These are phyloP conservation scores for Fusarium liriodendri DNA, from an alignment of 2,329 filamentous ascomycete genomes.

Conservation along the genomic window DNA sequence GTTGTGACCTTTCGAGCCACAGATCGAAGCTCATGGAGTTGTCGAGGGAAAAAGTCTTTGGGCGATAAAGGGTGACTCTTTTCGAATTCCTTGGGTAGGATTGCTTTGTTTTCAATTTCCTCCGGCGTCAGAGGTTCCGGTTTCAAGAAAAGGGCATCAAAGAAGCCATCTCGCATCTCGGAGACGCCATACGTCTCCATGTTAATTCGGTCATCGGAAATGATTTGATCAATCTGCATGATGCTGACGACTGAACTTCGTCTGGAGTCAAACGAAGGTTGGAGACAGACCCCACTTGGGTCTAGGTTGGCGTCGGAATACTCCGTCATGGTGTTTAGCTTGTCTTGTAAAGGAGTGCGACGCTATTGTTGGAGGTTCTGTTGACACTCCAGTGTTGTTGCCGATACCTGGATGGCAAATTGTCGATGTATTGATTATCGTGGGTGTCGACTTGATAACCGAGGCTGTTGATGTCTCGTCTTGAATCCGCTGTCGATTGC, in stretches of 20 bases:
- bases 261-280: slow-evolving; percentile 39
- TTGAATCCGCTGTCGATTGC: neutral
- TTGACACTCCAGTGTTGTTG: neutral
- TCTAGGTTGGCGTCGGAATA: neutral
- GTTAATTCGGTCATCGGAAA: slow-evolving; percentile 49
- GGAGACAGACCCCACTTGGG: slow-evolving; percentile 24
- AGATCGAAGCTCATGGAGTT: slow-evolving; percentile 57
- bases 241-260: slow-evolving; percentile 47
- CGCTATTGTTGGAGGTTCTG: neutral
- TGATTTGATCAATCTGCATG: slow-evolving; percentile 49
- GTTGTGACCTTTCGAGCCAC: slow-evolving; percentile 55
- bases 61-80: slow-evolving; percentile 60
- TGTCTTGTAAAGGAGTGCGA: neutral
- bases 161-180: slow-evolving; percentile 60
- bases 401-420: neutral
- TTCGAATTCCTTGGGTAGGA: slow-evolving; percentile 59
- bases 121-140: slow-evolving; percentile 52
- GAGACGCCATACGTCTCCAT: slow-evolving; percentile 56
- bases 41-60: slow-evolving; percentile 59
- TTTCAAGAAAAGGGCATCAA: slow-evolving; percentile 60
- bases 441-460: neutral
- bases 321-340: slow-evolving; percentile 1
- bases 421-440: neutral
- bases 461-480: neutral
- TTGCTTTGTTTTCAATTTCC: slow-evolving; percentile 54